Base-by-base conservation (phyloP, 768 basidiomycete species). In the Paxillus ammoniavirescens region DNA sequence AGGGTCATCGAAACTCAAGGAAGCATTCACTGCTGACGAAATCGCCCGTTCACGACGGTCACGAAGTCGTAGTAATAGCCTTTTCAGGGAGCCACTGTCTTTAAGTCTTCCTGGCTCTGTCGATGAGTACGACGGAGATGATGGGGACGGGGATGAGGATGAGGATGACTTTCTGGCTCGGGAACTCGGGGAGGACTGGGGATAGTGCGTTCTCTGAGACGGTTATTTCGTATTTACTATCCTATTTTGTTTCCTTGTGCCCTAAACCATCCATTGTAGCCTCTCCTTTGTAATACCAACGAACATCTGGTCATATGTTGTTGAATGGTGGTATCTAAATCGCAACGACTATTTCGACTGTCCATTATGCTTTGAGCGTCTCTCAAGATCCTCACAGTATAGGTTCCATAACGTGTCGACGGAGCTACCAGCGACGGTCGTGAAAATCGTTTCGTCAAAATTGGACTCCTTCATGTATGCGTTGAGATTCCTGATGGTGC, bases 121-220 rank as follows among this genome's bases (percentile, higher is more conserved):
- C 0, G 80, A 77, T 0, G 82, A 80, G 4, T 80, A 77, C 0
- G 78, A 78, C 2, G 80, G 77, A 0, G 77, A 74, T 0, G 79
- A 74, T 12, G 79, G 77, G 0, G 79, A 74, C 10, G 79, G 77
- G 0, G 82, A 82, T 1, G 78, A 80, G 2, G 87, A 88, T 4
- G 88, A 21, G 21, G 21, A 89, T 40, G 89, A 91, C 65, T 90
- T 90, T 65, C 73, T 91, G n/a, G 83, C 88, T n/a, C 77, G 84
- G 37, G 90, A 87, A 63, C 73, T 91, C 59, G 87, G 83, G 64
- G 86, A 86, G 65, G 88, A 90, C 55, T 82, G 79, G 82, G 85
- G 87, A 81, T 91, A 84, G 70, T 60, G 14, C 36, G 10, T 45
- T 47, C 4, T 15, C 4, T 23, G 28, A 23, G 38, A 14, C 18